A percentile compares a stretch with the other conserved stretches of the same genome.
These are phyloP conservation scores for Geoglossum glabrum DNA, from an alignment of 495 filamentous ascomycete genomes.

Conservation along the genomic window DNA sequence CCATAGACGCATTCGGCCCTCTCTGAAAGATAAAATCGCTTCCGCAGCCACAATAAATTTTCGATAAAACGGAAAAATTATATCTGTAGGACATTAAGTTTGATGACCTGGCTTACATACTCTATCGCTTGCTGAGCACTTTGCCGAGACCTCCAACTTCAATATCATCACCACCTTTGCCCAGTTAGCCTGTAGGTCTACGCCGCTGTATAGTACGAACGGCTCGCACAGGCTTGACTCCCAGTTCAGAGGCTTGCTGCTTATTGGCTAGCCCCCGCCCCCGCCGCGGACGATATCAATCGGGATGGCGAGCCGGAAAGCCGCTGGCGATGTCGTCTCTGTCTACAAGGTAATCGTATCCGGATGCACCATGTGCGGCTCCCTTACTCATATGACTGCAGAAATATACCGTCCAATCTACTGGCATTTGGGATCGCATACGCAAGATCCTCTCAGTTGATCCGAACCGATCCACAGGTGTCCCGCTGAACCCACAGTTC, in stretches of 20 bases:
- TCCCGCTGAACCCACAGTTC: slow-evolving; percentile 84
- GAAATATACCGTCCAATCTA: slow-evolving; percentile 96
- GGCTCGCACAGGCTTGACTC: not conserved
- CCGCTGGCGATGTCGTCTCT: slow-evolving; percentile 1
- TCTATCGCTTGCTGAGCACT: too few relatives aligned
- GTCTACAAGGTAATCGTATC: slow-evolving; percentile 4
- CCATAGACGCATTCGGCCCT: too few relatives aligned
- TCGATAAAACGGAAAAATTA: too few relatives aligned
- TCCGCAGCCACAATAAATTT: too few relatives aligned
- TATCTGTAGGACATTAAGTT: too few relatives aligned
- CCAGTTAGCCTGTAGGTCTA: not conserved
- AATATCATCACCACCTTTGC: not conserved
- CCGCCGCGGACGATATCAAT: not conserved
- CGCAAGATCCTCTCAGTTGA: slow-evolving; percentile 63
- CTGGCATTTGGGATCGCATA: slow-evolving; percentile 72
- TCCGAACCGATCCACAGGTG: slow-evolving; percentile 71
- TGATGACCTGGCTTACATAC: too few relatives aligned
- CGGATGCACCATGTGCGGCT: not conserved
- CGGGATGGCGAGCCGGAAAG: slow-evolving; percentile 2
- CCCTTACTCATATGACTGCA: slow-evolving; percentile 16
- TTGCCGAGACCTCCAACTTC: not conserved
- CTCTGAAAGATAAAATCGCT: too few relatives aligned
- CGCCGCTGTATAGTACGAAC: not conserved
- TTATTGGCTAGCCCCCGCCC: not conserved
- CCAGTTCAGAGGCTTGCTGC: too few relatives aligned